Conservation (phyloP, 2,329 filamentous ascomycete species). For the Pyrenochaeta sp. region DNA sequence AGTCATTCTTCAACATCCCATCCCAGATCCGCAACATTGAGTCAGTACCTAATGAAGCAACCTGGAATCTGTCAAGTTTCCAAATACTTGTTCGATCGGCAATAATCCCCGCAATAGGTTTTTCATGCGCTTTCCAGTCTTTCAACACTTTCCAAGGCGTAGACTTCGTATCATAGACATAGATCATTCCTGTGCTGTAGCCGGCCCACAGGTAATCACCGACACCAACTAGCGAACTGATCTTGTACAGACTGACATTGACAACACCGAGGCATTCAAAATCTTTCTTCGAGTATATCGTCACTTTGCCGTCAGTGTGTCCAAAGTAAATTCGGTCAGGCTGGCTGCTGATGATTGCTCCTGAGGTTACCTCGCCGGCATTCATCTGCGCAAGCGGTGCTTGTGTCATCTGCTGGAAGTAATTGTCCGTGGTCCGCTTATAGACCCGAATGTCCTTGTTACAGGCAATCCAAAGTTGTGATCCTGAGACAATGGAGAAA, state of each 20-base stretch:
- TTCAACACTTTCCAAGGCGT: slow-evolving; percentile 92
- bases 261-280: slow-evolving; percentile 81
- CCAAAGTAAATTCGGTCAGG: slow-evolving; percentile 86
- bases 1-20: slow-evolving; percentile 90
- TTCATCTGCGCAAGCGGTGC: slow-evolving; percentile 74
- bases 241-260: slow-evolving; percentile 92
- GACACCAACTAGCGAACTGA: slow-evolving; percentile 83
- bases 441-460: slow-evolving; percentile 90
- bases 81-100: slow-evolving; percentile 84
- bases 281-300: slow-evolving; percentile 82
- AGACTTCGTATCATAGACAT: slow-evolving; percentile 84
- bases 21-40: slow-evolving; percentile 89
- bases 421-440: slow-evolving; percentile 71
- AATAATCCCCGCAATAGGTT: slow-evolving; percentile 78
- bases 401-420: slow-evolving; percentile 77
- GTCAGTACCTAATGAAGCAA: slow-evolving; percentile 86
- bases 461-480: slow-evolving; percentile 84
- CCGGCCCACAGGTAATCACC: slow-evolving; percentile 89
- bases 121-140: slow-evolving; percentile 91
- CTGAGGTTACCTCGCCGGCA: slow-evolving; percentile 87
- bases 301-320: slow-evolving; percentile 91
- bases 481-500: slow-evolving; percentile 86
- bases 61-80: slow-evolving; percentile 82
- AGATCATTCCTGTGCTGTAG: slow-evolving; percentile 92
- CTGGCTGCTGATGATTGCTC: slow-evolving; percentile 75